Conservation (phyloP, 2,329 filamentous ascomycete genomes). For the Fonsecaea erecta region DNA sequence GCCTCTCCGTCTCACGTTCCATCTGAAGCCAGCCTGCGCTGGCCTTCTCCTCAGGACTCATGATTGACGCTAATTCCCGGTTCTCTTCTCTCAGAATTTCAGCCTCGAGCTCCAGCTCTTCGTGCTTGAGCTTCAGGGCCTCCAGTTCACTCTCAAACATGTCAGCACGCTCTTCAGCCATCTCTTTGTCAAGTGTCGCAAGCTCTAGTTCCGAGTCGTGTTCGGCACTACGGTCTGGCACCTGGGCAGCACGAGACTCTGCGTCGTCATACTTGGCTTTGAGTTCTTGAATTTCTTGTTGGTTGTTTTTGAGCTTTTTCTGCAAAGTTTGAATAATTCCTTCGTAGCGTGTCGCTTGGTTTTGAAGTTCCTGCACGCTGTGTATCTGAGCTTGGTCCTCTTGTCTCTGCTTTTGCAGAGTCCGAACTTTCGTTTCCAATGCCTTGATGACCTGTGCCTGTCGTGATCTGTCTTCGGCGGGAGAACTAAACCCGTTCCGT, state of each 20-base stretch:
- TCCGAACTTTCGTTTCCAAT: constrained; percentile 80
- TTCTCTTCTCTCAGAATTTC: constrained; percentile 90
- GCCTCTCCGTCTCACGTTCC: constrained; percentile 84
- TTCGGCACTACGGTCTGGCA: constrained; percentile 71
- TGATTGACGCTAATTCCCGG: constrained; percentile 77
- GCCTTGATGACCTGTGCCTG: constrained; percentile 65
- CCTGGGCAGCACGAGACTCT: constrained; percentile 68
- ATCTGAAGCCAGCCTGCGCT: constrained; percentile 89
- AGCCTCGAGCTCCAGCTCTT: constrained; percentile 85
- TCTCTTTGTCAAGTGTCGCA: constrained; percentile 87
- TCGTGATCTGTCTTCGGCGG: constrained; percentile 26
- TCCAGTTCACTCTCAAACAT: constrained; percentile 80
- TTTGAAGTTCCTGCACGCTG: constrained; percentile 73
- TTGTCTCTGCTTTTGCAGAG: constrained; percentile 82
- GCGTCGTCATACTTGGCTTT: constrained; percentile 78
- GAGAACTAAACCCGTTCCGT: constrained; percentile 5
- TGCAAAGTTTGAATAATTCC: constrained; percentile 88
- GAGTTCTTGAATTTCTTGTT: constrained; percentile 76
- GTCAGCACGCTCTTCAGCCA: constrained; percentile 93
- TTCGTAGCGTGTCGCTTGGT: constrained; percentile 63
- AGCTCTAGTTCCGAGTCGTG: constrained; percentile 85
- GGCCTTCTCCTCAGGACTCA: constrained; percentile 84
- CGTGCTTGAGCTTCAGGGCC: constrained; percentile 71
- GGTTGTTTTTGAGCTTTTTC: constrained; percentile 81
- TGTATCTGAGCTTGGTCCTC: constrained; percentile 88